Conservation (phyloP, 2,329 filamentous ascomycete genomes). For the Apiospora malaysiana region DNA sequence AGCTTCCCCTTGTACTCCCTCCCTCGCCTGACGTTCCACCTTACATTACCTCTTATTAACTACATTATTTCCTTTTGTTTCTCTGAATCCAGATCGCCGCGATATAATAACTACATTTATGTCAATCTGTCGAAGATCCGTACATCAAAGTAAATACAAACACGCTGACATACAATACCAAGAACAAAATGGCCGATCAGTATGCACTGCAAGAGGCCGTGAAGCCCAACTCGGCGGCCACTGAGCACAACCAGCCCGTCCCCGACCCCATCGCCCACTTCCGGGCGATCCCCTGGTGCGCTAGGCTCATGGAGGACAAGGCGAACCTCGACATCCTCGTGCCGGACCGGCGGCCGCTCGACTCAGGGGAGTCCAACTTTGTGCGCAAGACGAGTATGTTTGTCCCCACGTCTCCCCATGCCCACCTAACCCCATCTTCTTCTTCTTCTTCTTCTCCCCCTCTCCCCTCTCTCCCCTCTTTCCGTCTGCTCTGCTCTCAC, state of each 20-base stretch:
- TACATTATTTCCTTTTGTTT: not conserved
- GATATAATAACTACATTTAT: not conserved
- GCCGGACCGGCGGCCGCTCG: constrained; percentile 34
- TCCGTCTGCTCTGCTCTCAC: not conserved
- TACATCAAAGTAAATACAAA: no score
- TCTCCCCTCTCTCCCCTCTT: not conserved
- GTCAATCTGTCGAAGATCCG: not conserved
- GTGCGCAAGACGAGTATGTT: constrained; percentile 31
- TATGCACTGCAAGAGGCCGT: constrained; percentile 3
- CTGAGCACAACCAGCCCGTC: constrained; percentile 32
- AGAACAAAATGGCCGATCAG: not conserved
- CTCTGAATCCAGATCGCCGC: no score
- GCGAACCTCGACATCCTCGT: constrained; percentile 30
- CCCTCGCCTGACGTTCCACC: not conserved
- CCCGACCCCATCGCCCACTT: constrained; percentile 37
- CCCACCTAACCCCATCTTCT: no score
- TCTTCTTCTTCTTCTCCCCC: no score
- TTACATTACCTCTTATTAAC: not conserved
- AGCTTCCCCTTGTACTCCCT: not conserved
- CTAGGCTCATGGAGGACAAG: constrained; percentile 31
- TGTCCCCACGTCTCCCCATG: no score
- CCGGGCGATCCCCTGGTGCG: constrained; percentile 37
- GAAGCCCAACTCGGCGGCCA: constrained; percentile 24
- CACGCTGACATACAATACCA: no score
- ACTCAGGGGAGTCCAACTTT: constrained; percentile 35